Base-by-base conservation (phyloP, 2,329 filamentous ascomycete genomes). In the Epichloe hybrida region DNA sequence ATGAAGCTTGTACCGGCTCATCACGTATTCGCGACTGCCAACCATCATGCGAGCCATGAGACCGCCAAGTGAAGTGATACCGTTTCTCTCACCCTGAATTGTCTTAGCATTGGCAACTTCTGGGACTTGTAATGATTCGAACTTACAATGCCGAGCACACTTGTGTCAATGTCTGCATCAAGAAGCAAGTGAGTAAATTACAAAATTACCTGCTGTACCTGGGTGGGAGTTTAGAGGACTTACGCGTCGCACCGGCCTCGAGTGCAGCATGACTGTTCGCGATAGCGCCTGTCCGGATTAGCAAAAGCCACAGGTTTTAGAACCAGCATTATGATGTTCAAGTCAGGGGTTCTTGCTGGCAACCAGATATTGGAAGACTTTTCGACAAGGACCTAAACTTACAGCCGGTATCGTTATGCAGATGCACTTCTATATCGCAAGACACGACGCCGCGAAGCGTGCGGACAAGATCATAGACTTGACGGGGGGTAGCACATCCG, bases 201-300 rank as follows among this genome's bases (percentile, higher is more conserved):
- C 11, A 15, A 45, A 11, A 45, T 47, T 17, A 31, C 48, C 31
- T 5, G 12, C 13, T 41, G 35, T 17, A 15, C 27, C 20, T 5
- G 23, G 17, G 11, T 31, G 1, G 13, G 9, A 9, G 31, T 21
- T 5, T 7, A 20, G 4, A 5, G 6, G n/a, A 44, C 45, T 35
- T 40, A 54, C 54, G 84, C 15, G 84, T 88, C 36, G 88, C 88
- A 66, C 88, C 88, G 54, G 87, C 88, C 72, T 94, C 88, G 43
- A 94, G 75, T 48, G 88, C 88, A 64, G 84, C 88, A 71, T 86
- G 89, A 40, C 88, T 87, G 63, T 95, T 95, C 51, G 88, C 88
- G 66, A 90, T 87, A 54, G 85, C 85, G 65, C 89, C 46, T 48
- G 23, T 11, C 40, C 4, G 95, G 55, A 35, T 51, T n/a, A 51